Evolutionary conservation across 1,284 basidiomycete species (phyloP).

Genomic region (Austropuccinia psidii): DNA sequence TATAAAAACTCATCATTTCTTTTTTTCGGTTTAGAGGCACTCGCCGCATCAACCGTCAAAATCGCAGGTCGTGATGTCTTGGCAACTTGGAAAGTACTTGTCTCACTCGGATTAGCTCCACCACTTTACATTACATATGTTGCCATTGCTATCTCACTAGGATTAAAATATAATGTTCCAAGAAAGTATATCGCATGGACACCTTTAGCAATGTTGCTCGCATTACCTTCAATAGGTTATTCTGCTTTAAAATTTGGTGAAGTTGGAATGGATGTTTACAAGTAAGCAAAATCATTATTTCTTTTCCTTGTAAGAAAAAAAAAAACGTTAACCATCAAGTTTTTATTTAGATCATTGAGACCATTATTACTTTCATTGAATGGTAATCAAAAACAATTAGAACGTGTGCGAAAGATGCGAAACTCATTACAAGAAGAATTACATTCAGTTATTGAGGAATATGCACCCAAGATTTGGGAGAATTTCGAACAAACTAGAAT

Average conservation of each 20-base stretch:
- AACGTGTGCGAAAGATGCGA: slow-evolving; percentile 71
- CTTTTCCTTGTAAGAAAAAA: neutral
- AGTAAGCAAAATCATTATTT: slow-evolving; percentile 53
- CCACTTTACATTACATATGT: slow-evolving; percentile 79
- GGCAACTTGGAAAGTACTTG: slow-evolving; percentile 96
- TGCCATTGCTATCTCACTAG: slow-evolving; percentile 66
- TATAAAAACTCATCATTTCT: neutral
- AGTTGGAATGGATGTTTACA: slow-evolving; percentile 95
- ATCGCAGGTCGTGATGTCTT: slow-evolving; percentile 89
- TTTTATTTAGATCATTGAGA: slow-evolving; percentile 66
- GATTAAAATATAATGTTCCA: slow-evolving; percentile 59
- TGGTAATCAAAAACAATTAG: slow-evolving; percentile 77
- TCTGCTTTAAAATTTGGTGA: slow-evolving; percentile 97
- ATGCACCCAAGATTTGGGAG: slow-evolving; percentile 46
- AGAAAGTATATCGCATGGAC: slow-evolving; percentile 64
- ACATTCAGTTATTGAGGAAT: slow-evolving; percentile 77
- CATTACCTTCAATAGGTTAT: slow-evolving; percentile 81
- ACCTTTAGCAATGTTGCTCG: slow-evolving; percentile 67
- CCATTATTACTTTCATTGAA: slow-evolving; percentile 83
- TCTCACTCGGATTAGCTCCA: slow-evolving; percentile 83
- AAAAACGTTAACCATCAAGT: neutral
- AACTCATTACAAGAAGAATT: slow-evolving; percentile 76
- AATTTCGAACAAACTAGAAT: slow-evolving; percentile 43
- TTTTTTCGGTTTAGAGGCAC: slow-evolving; percentile 62
- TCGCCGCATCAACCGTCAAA: slow-evolving; percentile 93